A percentile compares a stretch with the other conserved stretches of the same genome.
Evolutionary conservation across 2,329 filamentous ascomycete genomes (phyloP).

Genomic region (Exophiala sideris): DNA sequence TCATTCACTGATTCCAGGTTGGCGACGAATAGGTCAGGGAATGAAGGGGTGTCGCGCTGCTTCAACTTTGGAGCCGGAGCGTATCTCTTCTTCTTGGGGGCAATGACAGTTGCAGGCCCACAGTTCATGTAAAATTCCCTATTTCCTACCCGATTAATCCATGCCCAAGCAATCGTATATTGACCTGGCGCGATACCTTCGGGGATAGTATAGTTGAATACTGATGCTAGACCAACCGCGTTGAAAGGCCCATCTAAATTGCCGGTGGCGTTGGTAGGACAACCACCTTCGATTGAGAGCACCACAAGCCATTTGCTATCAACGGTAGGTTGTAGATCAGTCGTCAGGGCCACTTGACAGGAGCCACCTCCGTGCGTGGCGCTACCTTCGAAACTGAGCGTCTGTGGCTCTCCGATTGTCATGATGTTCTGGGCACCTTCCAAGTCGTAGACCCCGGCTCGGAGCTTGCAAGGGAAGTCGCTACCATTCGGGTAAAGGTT

Average conservation of each 20-base stretch:
- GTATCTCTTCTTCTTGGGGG: constrained; percentile 45
- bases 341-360: constrained; percentile 84
- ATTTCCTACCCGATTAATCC: constrained; percentile 91
- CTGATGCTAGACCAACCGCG: constrained; percentile 45
- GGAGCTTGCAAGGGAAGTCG: constrained; percentile 80
- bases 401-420: constrained; percentile 59
- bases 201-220: constrained; percentile 70
- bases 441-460: constrained; percentile 46
- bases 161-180: constrained; percentile 84
- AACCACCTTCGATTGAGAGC: constrained; percentile 81
- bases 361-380: constrained; percentile 88
- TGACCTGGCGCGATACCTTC: constrained; percentile 68
- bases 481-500: constrained; percentile 61
- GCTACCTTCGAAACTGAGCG: constrained; percentile 64
- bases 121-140: constrained; percentile 99
- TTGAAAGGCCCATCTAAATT: constrained; percentile 55
- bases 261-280: constrained; percentile 61
- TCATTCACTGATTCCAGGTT: constrained; percentile 56
- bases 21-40: constrained; percentile 73
- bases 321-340: constrained; percentile 66
- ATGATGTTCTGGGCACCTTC: constrained; percentile 54
- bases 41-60: constrained; percentile 39
- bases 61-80: constrained; percentile 23
- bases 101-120: constrained; percentile 66
- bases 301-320: constrained; percentile 81